Evolutionary conservation across 805 yeast genomes (phyloP).

Genomic region (Metschnikowia koreensis): DNA sequence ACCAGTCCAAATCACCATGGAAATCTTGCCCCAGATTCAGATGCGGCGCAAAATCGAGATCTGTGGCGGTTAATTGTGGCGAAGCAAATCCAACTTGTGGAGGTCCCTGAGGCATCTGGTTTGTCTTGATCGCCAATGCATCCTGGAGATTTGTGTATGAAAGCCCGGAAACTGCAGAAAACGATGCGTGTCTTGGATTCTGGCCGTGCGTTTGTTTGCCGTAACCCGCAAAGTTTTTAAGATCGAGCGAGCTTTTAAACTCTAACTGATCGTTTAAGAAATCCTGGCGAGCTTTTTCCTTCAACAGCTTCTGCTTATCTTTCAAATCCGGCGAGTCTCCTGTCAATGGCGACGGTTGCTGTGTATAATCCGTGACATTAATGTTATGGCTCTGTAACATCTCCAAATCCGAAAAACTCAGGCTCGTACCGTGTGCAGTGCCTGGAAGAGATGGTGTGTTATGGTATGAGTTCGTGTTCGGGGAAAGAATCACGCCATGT

Average conservation of each 20-base stretch:
- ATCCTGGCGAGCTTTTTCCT: constrained; percentile 7
- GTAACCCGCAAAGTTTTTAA: constrained; percentile 5
- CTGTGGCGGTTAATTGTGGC: constrained; percentile 64
- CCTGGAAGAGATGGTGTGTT: constrained; percentile 25
- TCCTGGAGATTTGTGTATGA: constrained; percentile 58
- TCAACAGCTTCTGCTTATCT: constrained; percentile 10
- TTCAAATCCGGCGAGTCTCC: constrained; percentile 20
- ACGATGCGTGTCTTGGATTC: constrained; percentile 52
- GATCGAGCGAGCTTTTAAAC: constrained; percentile 10
- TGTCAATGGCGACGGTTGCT: constrained; percentile 25
- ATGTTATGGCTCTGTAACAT: constrained; percentile 11
- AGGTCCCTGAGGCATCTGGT: constrained; percentile 49
- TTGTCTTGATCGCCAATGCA: constrained; percentile 33
- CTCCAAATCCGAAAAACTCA: constrained; percentile 10
- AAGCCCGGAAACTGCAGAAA: constrained; percentile 59
- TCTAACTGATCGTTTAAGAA: constrained; percentile 9
- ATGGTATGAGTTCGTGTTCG: constrained; percentile 24
- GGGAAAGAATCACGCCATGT: constrained; percentile 23
- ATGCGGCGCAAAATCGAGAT: constrained; percentile 33
- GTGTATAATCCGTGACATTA: constrained; percentile 15
- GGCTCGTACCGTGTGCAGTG: constrained; percentile 1
- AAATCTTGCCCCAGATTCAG: constrained; percentile 33
- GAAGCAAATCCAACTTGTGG: constrained; percentile 78
- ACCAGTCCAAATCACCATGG: constrained; percentile 29
- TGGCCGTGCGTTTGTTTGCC: not conserved